Evolutionary conservation across 257 asterid species (phyloP).

Genomic region (Hygrophila difformis): DNA sequence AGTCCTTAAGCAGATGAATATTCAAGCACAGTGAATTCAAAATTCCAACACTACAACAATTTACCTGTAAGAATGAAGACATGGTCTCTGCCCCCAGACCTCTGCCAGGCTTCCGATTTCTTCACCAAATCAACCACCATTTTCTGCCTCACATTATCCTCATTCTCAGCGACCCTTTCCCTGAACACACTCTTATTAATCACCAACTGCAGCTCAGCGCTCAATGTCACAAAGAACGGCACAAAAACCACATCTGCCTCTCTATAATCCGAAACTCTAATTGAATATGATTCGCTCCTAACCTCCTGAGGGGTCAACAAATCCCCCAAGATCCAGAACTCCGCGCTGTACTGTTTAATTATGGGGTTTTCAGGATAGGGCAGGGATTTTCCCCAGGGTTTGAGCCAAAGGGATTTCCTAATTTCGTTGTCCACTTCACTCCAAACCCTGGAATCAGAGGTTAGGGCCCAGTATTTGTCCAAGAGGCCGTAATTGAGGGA

Average conservation of each 20-base stretch:
- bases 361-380: constrained; percentile 83
- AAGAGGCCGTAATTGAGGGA: constrained; percentile 84
- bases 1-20: no score
- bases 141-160: constrained; percentile 77
- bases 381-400: constrained; percentile 25
- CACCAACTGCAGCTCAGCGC: constrained; percentile 85
- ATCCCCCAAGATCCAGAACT: constrained; percentile 94
- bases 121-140: constrained; percentile 61
- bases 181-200: constrained; percentile 70
- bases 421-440: constrained; percentile 78
- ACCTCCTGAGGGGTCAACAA: constrained; percentile 38
- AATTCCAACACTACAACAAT: no score
- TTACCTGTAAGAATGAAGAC: constrained; percentile 92
- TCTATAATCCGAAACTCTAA: constrained; percentile 42
- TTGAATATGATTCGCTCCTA: constrained; percentile 49
- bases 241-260: constrained; percentile 93
- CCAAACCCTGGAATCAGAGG: constrained; percentile 60
- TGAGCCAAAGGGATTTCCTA: constrained; percentile 36
- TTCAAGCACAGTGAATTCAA: no score
- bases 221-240: constrained; percentile 83
- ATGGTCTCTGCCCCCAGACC: constrained; percentile 90
- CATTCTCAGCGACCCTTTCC: constrained; percentile 70
- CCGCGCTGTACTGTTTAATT: constrained; percentile 90
- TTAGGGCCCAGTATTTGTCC: constrained; percentile 61
- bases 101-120: constrained; percentile 69